Conservation (phyloP, 768 basidiomycete genomes). For the Boletus bicolor region DNA sequence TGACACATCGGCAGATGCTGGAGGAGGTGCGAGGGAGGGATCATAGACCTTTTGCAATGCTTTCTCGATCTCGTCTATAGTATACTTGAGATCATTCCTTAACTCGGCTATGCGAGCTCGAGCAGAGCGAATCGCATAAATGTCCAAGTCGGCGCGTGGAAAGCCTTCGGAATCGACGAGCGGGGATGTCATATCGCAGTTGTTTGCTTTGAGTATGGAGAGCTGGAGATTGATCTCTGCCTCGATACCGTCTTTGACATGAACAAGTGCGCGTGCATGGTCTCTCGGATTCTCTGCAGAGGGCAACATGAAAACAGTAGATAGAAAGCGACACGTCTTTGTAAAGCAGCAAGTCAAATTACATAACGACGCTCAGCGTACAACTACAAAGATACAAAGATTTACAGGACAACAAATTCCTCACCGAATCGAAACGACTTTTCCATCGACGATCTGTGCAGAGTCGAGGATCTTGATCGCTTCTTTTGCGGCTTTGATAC, state of each 20-base stretch:
- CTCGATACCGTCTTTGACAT: conserved; percentile 70
- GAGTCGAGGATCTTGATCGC: conserved; percentile 52
- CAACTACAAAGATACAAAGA: not conserved
- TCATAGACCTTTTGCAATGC: conserved; percentile 71
- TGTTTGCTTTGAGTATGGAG: conserved; percentile 60
- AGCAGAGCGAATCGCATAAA: conserved; percentile 74
- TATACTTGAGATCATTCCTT: conserved; percentile 67
- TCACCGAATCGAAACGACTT: conserved; percentile 40
- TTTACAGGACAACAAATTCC: not conserved
- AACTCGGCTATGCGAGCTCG: conserved; percentile 77
- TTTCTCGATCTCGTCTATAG: conserved; percentile 65
- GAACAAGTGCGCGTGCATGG: conserved; percentile 61
- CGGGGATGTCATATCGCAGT: conserved; percentile 63
- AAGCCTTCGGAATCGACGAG: conserved; percentile 88
- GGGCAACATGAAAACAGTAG: conserved; percentile 34
- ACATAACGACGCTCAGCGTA: conserved; percentile 7
- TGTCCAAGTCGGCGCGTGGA: conserved; percentile 82
- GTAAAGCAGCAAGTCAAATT: not conserved
- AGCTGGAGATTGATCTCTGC: conserved; percentile 61
- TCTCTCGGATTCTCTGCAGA: conserved; percentile 47
- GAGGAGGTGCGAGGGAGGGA: conserved; percentile 26
- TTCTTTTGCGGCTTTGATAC: conserved; percentile 68
- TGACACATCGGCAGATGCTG: conserved; percentile 24
- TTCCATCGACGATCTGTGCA: conserved; percentile 51
- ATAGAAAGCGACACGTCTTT: not conserved